These are phyloP conservation scores for Diplosphaera chodatii DNA, from an alignment of 139 green algal species.

Conservation along the genomic window DNA sequence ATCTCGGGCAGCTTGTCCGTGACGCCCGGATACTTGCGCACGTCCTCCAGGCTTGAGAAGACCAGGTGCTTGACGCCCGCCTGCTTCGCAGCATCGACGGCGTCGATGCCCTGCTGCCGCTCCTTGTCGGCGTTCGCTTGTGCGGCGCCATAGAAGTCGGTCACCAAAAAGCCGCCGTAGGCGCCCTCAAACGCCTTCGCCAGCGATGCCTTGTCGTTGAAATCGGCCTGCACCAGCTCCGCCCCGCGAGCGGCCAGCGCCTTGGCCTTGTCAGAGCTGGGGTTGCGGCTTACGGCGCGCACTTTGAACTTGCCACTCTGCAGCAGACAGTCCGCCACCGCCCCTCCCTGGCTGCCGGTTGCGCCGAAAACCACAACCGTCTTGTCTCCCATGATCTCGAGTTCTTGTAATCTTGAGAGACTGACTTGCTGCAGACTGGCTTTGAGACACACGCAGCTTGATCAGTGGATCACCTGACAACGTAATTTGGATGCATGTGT, in stretches of 20 bases:
- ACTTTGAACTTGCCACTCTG: no score
- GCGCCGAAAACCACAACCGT: no score
- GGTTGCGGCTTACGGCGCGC: no score
- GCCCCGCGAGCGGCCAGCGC: neutral
- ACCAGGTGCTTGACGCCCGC: neutral
- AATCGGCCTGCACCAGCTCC: neutral
- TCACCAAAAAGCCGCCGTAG: neutral
- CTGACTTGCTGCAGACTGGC: no score
- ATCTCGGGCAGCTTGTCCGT: neutral
- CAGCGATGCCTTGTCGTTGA: neutral
- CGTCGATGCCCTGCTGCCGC: neutral
- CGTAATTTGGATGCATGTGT: no score
- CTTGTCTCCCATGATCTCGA: no score
- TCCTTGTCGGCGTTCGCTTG: neutral
- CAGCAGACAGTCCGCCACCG: no score
- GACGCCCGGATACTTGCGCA: neutral
- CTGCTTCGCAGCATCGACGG: neutral
- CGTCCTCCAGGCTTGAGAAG: neutral
- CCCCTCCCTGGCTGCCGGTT: no score
- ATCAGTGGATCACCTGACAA: no score
- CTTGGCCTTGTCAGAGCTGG: neutral
- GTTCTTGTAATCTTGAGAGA: no score
- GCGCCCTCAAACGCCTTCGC: neutral
- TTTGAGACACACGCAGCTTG: no score
- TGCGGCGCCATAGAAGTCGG: neutral